phyloP scores from a whole-genome alignment of 2,329 filamentous ascomycete genomes.

The Ophiobolus disseminans region DNA sequence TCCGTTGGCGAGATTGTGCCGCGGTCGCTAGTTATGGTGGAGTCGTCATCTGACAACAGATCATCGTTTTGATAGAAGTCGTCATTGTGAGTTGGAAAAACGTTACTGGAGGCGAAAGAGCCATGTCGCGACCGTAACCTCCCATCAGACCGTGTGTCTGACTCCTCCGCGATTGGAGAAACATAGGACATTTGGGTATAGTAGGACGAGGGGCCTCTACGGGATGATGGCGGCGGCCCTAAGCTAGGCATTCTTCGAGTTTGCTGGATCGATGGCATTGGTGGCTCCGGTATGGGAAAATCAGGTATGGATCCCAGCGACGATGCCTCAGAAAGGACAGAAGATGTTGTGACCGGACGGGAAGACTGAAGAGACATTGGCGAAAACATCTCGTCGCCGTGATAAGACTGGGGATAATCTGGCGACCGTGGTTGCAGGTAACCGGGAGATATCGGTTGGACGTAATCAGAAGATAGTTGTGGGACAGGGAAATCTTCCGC shows the following conservation, averaged over 20 bases:
- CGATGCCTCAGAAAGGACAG: slow-evolving; percentile 47
- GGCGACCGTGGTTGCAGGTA: slow-evolving; percentile 30
- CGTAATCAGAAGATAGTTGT: slow-evolving; percentile 33
- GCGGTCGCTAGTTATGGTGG: slow-evolving; percentile 44
- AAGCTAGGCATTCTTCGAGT: slow-evolving; percentile 51
- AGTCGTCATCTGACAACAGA: slow-evolving; percentile 47
- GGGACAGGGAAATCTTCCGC: slow-evolving; percentile 45
- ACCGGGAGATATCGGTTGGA: slow-evolving; percentile 24
- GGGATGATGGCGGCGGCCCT: slow-evolving; percentile 57
- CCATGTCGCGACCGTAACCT: slow-evolving; percentile 49
- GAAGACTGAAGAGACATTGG: slow-evolving; percentile 37
- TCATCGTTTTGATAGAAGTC: slow-evolving; percentile 51
- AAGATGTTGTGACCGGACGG: slow-evolving; percentile 48
- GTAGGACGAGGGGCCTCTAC: slow-evolving; percentile 57
- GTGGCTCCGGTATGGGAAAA: slow-evolving; percentile 48
- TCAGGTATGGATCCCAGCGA: slow-evolving; percentile 52
- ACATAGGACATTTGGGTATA: slow-evolving; percentile 58
- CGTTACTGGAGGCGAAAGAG: slow-evolving; percentile 58
- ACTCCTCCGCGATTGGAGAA: slow-evolving; percentile 58
- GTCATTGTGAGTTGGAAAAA: slow-evolving; percentile 52
- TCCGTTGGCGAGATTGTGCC: slow-evolving; percentile 39
- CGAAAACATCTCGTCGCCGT: slow-evolving; percentile 44
- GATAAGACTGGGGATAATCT: slow-evolving; percentile 34
- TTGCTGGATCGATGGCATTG: slow-evolving; percentile 44
- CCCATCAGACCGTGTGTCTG: slow-evolving; percentile 54